Conservation (phyloP, 805 yeast genomes). For the Lachancea mirantina region DNA sequence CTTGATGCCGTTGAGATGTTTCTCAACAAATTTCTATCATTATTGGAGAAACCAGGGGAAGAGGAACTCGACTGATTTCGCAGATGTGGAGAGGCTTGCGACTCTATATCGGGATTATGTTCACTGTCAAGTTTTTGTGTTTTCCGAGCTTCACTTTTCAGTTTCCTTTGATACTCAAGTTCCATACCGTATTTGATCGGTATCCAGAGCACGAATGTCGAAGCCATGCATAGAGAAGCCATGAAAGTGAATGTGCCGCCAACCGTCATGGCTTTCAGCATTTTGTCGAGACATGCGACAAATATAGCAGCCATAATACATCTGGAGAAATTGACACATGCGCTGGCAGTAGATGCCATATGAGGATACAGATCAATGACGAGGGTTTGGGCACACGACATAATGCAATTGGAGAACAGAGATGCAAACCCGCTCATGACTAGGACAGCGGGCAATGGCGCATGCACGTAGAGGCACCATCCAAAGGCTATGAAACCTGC, state of each 20-base stretch:
- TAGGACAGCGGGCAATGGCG: slow-evolving; percentile 49
- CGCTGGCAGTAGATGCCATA: slow-evolving; percentile 65
- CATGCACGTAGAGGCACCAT: slow-evolving; percentile 55
- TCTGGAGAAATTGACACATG: slow-evolving; percentile 63
- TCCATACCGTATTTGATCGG: slow-evolving; percentile 29
- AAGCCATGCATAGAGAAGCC: slow-evolving; percentile 40
- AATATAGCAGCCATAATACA: slow-evolving; percentile 69
- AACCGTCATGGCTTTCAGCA: slow-evolving; percentile 49
- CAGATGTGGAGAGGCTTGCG: background rate
- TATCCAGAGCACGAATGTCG: slow-evolving; percentile 20
- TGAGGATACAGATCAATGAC: slow-evolving; percentile 71
- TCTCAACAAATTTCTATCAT: too few species aligned
- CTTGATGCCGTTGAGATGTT: too few species aligned
- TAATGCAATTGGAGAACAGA: slow-evolving; percentile 46
- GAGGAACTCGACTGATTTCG: too few species aligned
- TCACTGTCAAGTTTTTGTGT: too few species aligned
- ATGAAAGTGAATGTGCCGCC: slow-evolving; percentile 79
- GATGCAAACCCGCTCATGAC: slow-evolving; percentile 53
- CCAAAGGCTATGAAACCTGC: slow-evolving; percentile 50
- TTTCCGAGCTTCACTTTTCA: background rate
- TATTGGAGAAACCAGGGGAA: too few species aligned
- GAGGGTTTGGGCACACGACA: slow-evolving; percentile 55
- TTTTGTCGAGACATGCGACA: slow-evolving; percentile 56
- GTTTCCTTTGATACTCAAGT: slow-evolving; percentile 1
- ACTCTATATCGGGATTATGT: too few species aligned